Evolutionary conservation across 2,329 filamentous ascomycete genomes (phyloP), one percentile per base, ranked within the genome.

Genomic region (Aspergillus terreus): DNA sequence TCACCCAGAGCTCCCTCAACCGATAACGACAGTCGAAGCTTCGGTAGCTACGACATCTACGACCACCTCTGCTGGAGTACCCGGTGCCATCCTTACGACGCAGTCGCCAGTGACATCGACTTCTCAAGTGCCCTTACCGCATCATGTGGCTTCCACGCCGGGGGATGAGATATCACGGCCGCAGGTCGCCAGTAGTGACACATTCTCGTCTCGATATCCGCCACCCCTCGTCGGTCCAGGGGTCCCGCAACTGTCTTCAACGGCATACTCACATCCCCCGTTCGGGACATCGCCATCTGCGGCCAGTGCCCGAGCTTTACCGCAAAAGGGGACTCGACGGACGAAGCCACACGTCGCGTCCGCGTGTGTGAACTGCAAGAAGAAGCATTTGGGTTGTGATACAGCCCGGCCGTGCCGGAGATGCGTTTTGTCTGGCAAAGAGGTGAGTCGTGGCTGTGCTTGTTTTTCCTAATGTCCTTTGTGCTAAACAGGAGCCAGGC

Each of bases 331-430:
- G 14, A 74, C 74, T 0, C 63, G 74, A 44, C 73, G 75, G 42
- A 71, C 72, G 4, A 77, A 77, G 53, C 71, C 74, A 6, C 74
- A 77, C 62, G 74, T 77, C 25, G 73, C 74, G 27, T 77, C 74
- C 4, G 74, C 74, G 2, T 77, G 74, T 58, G 71, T 77, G 12
- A 76, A 77, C 54, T 77, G 74, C 59, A 77, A 77, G 56, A 73
- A 72, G 58, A 77, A 77, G 58, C 74, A 77, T 54, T 54, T 77
- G 46, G 71, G 73, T 38, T 77, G 74, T 56, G 74, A 77, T 53
- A 68, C 72, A 25, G 72, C 69, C 46, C 67, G 74, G 38, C 74
- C 74, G 19, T 77, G 74, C 59, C 70, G 70, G 55, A 61, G 74
- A 62, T 77, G 74, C 61, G 70, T 76, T 40, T 63, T 75, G 43